These are phyloP conservation scores for Eudorina sp. DNA, from an alignment of 139 green algal genomes.

Conservation along the genomic window DNA sequence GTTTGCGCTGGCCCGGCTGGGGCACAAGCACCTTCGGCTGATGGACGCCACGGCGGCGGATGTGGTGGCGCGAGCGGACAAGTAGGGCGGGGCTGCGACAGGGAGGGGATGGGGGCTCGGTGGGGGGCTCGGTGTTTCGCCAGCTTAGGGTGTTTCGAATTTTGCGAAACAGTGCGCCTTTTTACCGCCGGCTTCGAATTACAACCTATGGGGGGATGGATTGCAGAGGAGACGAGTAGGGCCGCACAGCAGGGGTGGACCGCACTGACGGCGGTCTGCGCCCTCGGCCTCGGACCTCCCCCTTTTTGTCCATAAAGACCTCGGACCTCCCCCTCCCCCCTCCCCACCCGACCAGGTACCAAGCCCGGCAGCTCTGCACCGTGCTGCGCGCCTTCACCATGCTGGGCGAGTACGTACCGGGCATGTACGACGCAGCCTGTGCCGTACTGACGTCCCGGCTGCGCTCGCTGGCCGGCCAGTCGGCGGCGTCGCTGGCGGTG, in stretches of 20 bases:
- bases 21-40: neutral
- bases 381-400: conserved; percentile 18
- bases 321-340: neutral
- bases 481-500: neutral
- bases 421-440: neutral
- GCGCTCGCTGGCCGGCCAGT: no score
- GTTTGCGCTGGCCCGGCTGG: neutral
- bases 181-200: no score
- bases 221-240: no score
- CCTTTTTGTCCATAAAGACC: neutral
- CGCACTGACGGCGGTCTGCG: no score
- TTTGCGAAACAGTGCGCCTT: no score
- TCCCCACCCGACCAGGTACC: neutral
- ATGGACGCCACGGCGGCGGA: conserved; percentile 5
- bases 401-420: conserved; percentile 2
- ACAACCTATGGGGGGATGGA: no score
- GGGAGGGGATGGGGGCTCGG: neutral
- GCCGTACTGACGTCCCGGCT: neutral
- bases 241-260: no score
- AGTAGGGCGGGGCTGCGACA: neutral
- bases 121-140: no score
- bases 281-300: no score
- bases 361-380: neutral
- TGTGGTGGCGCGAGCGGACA: conserved; percentile 11
- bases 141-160: no score